These are phyloP conservation scores for Novymonas esmeraldas DNA, from an alignment of 208 protist species.

Conservation along the genomic window DNA sequence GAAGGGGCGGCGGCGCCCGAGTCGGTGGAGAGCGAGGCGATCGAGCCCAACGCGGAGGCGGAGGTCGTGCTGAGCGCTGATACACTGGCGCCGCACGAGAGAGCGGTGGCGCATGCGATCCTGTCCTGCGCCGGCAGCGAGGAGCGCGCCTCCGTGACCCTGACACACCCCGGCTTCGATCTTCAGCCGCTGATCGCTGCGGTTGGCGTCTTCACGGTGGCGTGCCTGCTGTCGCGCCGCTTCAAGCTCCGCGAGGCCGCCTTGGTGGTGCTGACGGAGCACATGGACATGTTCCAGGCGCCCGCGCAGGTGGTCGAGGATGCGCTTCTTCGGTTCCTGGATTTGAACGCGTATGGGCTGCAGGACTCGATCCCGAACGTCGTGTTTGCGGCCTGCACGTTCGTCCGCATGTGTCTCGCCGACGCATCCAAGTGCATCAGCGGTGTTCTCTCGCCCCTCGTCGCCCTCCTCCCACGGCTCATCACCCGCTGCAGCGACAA, in stretches of 20 bases:
- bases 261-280: slow-evolving; percentile 49
- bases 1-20: background rate
- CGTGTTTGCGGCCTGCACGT: slow-evolving; percentile 63
- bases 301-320: slow-evolving; percentile 42
- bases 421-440: slow-evolving; percentile 49
- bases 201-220: slow-evolving; percentile 62
- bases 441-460: slow-evolving; percentile 44
- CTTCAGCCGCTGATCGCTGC: slow-evolving; percentile 32
- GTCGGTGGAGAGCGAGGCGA: background rate
- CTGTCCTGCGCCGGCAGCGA: slow-evolving; percentile 25
- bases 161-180: slow-evolving; percentile 28
- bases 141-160: slow-evolving; percentile 20
- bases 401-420: slow-evolving; percentile 66
- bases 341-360: slow-evolving; percentile 74
- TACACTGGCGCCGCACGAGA: slow-evolving; percentile 23
- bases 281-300: slow-evolving; percentile 28
- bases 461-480: slow-evolving; percentile 70
- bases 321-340: slow-evolving; percentile 75
- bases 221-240: slow-evolving; percentile 72
- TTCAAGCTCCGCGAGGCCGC: slow-evolving; percentile 84
- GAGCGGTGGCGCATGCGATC: slow-evolving; percentile 33
- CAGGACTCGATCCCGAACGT: slow-evolving; percentile 86
- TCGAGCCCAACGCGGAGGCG: slow-evolving; percentile 17
- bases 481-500: slow-evolving; percentile 75
- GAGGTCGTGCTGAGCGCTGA: slow-evolving; percentile 13